Base-by-base conservation (phyloP, 1,284 basidiomycete genomes). In the Stygiomarasmius scandens region DNA sequence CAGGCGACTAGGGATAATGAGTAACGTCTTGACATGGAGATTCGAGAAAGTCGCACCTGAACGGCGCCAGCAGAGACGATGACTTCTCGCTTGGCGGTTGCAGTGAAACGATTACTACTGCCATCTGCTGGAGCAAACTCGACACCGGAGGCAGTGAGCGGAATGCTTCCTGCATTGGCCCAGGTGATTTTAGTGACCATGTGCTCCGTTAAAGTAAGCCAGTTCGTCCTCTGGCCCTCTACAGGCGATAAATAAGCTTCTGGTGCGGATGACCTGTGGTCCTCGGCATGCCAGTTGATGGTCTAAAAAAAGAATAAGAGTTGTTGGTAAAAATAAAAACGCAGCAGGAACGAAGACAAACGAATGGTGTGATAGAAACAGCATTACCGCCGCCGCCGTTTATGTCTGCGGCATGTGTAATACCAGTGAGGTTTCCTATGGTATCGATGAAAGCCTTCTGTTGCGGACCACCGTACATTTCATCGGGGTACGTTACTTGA, bases 391-490 rank as follows among this genome's bases (percentile, higher is more conserved):
- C 71, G 0, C 85, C 85, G n/a, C 82, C 81, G 61, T 82, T 83
- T 20, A 84, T 63, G 65, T 87, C 85, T 23, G 72, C 66, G 57
- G 65, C 76, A 41, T 75, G 77, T 6, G 64, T 67, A 49, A 84
- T 79, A 1, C 81, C 80, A 2, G 80, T 81, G 2, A 82, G 65
- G 49, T 72, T 72, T 1, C 74, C 72, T 41, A 83, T 76, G 2
- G 82, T 78, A 52, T 77, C 58, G 36, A 81, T 69, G 64, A 86
- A 89, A 4, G 72, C 75, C 1, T 68, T 58, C 63, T 84, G 82
- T 57, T 84, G 80, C 1, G 80, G 79, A 1, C 84, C 85, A 9
- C 79, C 79, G 61, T 80, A 87, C 79, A 87, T 86, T 6, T 60
- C 63, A 55, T 78, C 74, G 0, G 79, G 78, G 60, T 71, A 79